Base-by-base conservation (phyloP, 768 basidiomycete species). In the Lactarius sp. region DNA sequence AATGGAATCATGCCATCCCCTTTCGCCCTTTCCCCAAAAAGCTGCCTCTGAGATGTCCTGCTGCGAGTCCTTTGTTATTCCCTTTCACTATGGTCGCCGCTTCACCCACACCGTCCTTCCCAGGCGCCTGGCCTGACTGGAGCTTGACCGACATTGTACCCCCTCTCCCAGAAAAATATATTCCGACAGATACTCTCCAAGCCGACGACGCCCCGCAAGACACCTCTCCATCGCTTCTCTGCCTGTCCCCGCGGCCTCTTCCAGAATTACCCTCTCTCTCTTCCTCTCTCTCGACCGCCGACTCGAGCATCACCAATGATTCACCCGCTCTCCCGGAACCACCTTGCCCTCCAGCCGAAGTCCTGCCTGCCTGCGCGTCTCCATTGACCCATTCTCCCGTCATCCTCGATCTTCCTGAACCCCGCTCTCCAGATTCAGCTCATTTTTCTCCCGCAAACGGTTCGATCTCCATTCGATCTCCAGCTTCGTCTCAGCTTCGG, bases 41-140 rank as follows among this genome's bases (percentile, higher is more conserved):
- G 58, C 58, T 50, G 8, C 20, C 41, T 9, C 4, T n/a, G 33
- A 52, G 18, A 37, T 55, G 12, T 18, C 34, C 42, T 44, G 6
- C 18, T 44, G 42, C 42, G 6, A 8, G 6, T 36, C 55, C 41
- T 63, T 57, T 53, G 57, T 56, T 60, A 56, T 50, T 64, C 66
- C 61, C 63, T 61, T 52, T 53, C 71, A 42, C 51, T 8, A 61
- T 68, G 62, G 53, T 44, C 61, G n/a, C 58, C 52, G 14, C 67
- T 61, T 59, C 74, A 70, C 54, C 74, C 66, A 67, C 75, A 69
- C 60, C 78, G 64, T 62, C 76, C 72, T 59, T 80, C 36, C 81
- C 81, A 39, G 80, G 80, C 50, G 80, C 80, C 3, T 81, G 79
- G 79, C 79, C 80, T 64, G 60, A 72, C 69, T 9, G 60, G 65